Evolutionary conservation across 441 rosid genomes (phyloP), one percentile per base, ranked within the genome.

Genomic region (Euphorbia schlechtendalii): DNA sequence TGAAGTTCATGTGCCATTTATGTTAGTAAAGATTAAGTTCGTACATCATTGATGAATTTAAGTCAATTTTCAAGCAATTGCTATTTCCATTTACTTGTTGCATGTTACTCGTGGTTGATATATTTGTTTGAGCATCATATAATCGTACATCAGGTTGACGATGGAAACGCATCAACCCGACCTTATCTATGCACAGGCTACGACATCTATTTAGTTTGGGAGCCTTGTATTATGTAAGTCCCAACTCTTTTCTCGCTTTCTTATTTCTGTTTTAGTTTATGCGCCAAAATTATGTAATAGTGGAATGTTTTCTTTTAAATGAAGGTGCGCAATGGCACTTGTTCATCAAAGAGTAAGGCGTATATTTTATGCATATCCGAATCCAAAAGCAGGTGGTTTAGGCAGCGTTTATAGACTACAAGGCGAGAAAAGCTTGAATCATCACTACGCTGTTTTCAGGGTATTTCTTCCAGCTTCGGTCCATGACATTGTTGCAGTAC

Each of bases 261-360:
- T 58, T 25, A 0, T 36, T 5, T 22, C 18, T 17, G 12, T 10
- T 27, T 32, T 6, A 3, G n/a, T 30, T 22, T 48, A 6, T 60
- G 22, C 32, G 45, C 27, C 43, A 54, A 2, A 24, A 13, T 72
- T 28, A 34, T 56, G 63, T 68, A 38, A 72, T 63, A 40, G 9
- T 34, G 3, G 40, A 34, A 5, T 0, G 9, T 34, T 34, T 66
- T 49, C 58, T 66, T 58, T 38, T 60, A 61, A 25, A 59, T 48
- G 64, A 72, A 89, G 99, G 97, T 90, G 97, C 72, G 96, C 97
- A 7, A 93, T 93, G 99, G 99, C 95, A 15, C 92, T 93, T 25
- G 92, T 90, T 63, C 97, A 93, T 78, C 96, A 93, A 66, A 81
- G 99, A 78, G 69, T 93, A 48, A 80, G 87, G 70, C 96, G 96